Percentiles rank a stretch among this genome's conserved stretches.
These are phyloP conservation scores for Penicillium maclennaniae DNA, from an alignment of 495 filamentous ascomycete species.

Conservation along the genomic window DNA sequence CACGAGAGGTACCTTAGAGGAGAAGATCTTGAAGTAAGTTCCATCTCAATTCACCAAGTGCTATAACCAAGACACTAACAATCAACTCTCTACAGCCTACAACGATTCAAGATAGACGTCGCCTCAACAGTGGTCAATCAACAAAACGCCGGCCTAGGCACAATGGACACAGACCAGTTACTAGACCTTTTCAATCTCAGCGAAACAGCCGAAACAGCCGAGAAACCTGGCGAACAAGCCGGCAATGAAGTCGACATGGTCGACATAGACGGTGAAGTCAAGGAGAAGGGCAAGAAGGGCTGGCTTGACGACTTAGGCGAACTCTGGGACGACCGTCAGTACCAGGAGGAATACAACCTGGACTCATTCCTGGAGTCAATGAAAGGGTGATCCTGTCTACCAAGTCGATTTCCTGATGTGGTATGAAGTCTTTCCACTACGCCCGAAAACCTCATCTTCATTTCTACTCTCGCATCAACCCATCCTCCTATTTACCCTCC, in stretches of 20 bases:
- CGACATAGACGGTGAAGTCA: conserved; percentile 85
- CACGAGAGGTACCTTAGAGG: conserved; percentile 91
- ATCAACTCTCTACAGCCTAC: conserved; percentile 56
- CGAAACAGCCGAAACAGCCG: conserved; percentile 66
- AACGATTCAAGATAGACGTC: conserved; percentile 99
- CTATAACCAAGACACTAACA: conserved; percentile 13
- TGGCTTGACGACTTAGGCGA: conserved; percentile 92
- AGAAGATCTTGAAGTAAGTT: conserved; percentile 90
- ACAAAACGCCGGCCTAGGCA: conserved; percentile 90
- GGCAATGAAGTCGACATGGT: conserved; percentile 88
- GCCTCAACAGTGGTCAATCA: conserved; percentile 98
- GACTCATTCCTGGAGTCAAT: conserved; percentile 89
- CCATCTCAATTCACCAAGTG: background rate
- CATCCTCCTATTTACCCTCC: background rate
- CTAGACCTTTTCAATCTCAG: conserved; percentile 93
- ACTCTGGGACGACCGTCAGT: conserved; percentile 93
- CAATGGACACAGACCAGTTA: conserved; percentile 98
- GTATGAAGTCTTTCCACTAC: background rate
- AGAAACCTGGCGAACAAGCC: conserved; percentile 51
- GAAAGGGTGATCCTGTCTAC: conserved; percentile 48
- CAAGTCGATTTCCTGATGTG: background rate
- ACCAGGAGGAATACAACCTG: conserved; percentile 94
- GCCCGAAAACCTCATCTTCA: background rate
- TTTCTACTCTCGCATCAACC: background rate
- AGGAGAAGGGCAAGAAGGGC: conserved; percentile 94